Percentiles rank a stretch among this genome's conserved stretches.
Conservation (phyloP, 2,329 filamentous ascomycete species). For the Fulvia fulva region DNA sequence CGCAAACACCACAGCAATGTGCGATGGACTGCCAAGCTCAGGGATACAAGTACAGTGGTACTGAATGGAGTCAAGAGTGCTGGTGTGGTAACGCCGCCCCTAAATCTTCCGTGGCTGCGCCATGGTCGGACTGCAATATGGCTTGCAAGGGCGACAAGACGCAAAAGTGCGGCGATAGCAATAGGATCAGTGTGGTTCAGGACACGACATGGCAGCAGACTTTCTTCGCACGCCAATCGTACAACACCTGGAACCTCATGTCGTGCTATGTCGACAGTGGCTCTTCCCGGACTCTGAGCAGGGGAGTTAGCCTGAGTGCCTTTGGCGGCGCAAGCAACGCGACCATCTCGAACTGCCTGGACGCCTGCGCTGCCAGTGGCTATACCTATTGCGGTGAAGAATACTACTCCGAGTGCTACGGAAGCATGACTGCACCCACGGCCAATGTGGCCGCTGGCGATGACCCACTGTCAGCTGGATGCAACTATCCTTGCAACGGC, state of each 20-base stretch:
- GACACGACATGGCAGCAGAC: conserved; percentile 25
- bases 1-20: conserved; percentile 24
- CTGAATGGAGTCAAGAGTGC: conserved; percentile 31
- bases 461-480: conserved; percentile 25
- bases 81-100: conserved; percentile 3
- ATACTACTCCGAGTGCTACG: conserved; percentile 29
- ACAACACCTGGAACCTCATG: conserved; percentile 24
- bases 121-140: conserved; percentile 22
- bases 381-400: conserved; percentile 27
- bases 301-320: conserved; percentile 14
- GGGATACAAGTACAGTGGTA: conserved; percentile 30
- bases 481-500: conserved; percentile 28
- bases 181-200: conserved; percentile 11
- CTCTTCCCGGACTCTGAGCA: conserved; percentile 19
- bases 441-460: conserved; percentile 10
- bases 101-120: background rate
- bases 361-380: conserved; percentile 24
- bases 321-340: conserved; percentile 24
- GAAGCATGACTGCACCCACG: conserved; percentile 16
- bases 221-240: conserved; percentile 24
- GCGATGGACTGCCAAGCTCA: conserved; percentile 24
- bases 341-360: conserved; percentile 27
- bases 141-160: conserved; percentile 23
- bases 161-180: conserved; percentile 26
- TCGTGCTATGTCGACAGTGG: conserved; percentile 26